Evolutionary conservation across 129 eudicot species (phyloP), one percentile per base, ranked within the genome.

Genomic region (Flaveria brownii): DNA sequence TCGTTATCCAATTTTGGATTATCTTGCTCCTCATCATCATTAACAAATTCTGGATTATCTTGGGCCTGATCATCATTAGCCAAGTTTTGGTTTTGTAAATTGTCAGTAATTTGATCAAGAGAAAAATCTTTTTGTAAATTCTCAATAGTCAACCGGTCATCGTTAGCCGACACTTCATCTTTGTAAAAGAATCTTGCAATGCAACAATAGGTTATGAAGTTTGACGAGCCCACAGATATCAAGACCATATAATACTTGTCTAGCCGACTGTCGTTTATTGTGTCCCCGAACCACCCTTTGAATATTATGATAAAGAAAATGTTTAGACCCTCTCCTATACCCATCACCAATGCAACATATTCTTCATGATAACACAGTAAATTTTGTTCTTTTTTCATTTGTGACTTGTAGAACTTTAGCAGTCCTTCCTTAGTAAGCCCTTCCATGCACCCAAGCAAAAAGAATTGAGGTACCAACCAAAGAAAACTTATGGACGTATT

Each of bases 391-490:
- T 72, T 22, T 18, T 55, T 56, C 14, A 65, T 20, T 36, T 18
- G 73, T 17, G 80, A 50, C 65, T 2, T 33, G 36, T 17, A 76
- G 14, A 76, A 76, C 4, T 49, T 39, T 51, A 76, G 51, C 23
- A 67, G 18, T 33, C 80, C 73, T n/a, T 76, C 65, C 4, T 9
- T 0, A 2, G 73, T 50, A 28, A 76, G 73, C 22, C 80, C 73
- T 54, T 76, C 80, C 80, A 76, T 76, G 73, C 26, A 76, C 13
- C 80, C 73, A 11, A 76, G 80, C 41, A 51, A 2, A 1, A 18
- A 11, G 3, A 65, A 76, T 65, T 76, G 80, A 17, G 80, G 80
- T 6, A 76, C 1, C 64, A 76, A 65, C 80, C 80, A 76, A 64
- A 76, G 73, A 65, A 65, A 76, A 30, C 73, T 76, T 10, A 76